These are phyloP conservation scores for Suhomyces faveliae DNA, from an alignment of 805 yeast genomes.

Conservation along the genomic window DNA sequence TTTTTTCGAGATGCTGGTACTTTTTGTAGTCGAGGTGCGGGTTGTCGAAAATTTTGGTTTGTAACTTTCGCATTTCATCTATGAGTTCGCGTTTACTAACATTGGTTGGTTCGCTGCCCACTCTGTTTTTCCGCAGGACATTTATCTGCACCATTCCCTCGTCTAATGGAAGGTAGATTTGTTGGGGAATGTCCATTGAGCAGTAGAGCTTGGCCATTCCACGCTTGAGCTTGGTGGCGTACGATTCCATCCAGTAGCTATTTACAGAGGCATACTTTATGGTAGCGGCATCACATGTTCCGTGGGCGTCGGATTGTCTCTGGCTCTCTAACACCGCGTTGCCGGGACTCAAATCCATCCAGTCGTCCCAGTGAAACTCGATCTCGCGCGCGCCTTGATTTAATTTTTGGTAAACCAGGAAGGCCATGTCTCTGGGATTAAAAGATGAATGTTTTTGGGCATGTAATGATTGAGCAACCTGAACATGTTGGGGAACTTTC, in stretches of 20 bases:
- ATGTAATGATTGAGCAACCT: conserved; percentile 24
- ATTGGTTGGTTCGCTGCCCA: conserved; percentile 11
- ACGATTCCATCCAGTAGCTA: conserved; percentile 35
- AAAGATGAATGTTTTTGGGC: conserved; percentile 22
- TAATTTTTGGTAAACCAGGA: background rate
- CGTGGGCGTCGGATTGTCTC: conserved; percentile 17
- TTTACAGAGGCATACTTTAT: conserved; percentile 25
- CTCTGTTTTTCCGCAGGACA: conserved; percentile 24
- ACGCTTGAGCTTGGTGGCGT: conserved; percentile 30
- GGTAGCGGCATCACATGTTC: conserved; percentile 23
- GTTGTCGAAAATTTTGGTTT: background rate
- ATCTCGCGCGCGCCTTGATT: conserved; percentile 14
- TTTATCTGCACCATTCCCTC: conserved; percentile 26
- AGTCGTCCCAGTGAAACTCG: conserved; percentile 43
- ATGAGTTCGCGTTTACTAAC: conserved; percentile 7
- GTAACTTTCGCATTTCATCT: conserved; percentile 7
- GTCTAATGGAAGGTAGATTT: conserved; percentile 26
- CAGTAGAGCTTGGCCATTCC: conserved; percentile 37
- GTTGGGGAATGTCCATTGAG: conserved; percentile 26
- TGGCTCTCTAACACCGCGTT: conserved; percentile 17
- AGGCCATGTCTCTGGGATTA: conserved; percentile 24
- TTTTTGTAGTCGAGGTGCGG: background rate
- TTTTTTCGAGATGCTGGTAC: conserved; percentile 8
- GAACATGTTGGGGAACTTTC: conserved; percentile 18
- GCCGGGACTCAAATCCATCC: conserved; percentile 32